Evolutionary conservation across 2,329 filamentous ascomycete species (phyloP), one percentile per base, ranked within the genome.

Genomic region (Sporothrix pallida): DNA sequence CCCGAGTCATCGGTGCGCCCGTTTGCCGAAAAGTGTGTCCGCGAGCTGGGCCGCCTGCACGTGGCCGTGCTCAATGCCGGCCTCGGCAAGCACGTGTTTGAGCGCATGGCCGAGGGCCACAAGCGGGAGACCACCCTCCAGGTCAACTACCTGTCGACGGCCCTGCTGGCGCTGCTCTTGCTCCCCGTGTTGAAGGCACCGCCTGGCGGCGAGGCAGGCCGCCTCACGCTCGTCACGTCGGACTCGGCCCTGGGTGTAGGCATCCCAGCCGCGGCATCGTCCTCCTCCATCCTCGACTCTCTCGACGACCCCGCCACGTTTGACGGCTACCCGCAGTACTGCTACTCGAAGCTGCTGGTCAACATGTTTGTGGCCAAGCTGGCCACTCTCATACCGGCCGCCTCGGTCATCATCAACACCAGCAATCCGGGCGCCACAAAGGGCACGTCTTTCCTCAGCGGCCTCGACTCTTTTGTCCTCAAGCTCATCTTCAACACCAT

Each of bases 71-170:
- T 67, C 2, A 67, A 67, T 15, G 42, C 63, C 20, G 63, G 63
- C 3, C 63, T 67, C 10, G 63, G 63, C 42, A 31, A 50, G 20
- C 1, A 46, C 2, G 9, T 2, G 9, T 65, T 65, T 65, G 62
- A 13, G 42, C 37, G 62, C 4, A 65, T 37, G 42, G 2, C 62
- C 42, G 62, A 65, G 42, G 62, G 62, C 62, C 20, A 65, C 17
- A 48, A 65, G 42, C 17, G 63, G 20, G 63, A 67, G 63, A 26
- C 44, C 9, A 68, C 46, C 5, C 63, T 68, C 6, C 63, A 52
- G 44, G 44, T 52, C 23, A 52, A 68, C 46, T 52, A 50, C 63
- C n/a, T 68, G 63, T 68, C 63, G 63, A 68, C 63, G 20, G 63
- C 62, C 12, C 13, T 50, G 20, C 23, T 68, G 20, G 4, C 44